Percentiles rank a stretch among this genome's conserved stretches.
Evolutionary conservation across 768 basidiomycete genomes (phyloP).

Genomic region (Termitomyces sp.): DNA sequence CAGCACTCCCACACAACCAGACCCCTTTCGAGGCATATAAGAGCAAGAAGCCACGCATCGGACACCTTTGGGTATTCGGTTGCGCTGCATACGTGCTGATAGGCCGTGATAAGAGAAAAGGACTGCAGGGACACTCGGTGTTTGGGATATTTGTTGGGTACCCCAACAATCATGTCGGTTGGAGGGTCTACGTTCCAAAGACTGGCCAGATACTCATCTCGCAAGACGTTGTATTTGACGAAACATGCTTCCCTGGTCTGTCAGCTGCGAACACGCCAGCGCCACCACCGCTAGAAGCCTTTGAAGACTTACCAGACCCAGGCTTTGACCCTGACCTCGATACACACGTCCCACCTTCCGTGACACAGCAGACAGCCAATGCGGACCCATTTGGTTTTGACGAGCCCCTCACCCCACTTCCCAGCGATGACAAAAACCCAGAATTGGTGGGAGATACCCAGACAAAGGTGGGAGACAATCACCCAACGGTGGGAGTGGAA

Average conservation of each 20-base stretch:
- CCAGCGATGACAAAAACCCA: no score
- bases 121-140: conserved; percentile 15
- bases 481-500: no score
- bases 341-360: rapidly evolving
- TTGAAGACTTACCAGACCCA: no score
- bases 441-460: no score
- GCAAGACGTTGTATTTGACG: conserved; percentile 23
- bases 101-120: conserved; percentile 22
- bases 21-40: background rate
- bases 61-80: conserved; percentile 26
- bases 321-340: no score
- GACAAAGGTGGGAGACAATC: no score
- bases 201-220: conserved; percentile 16
- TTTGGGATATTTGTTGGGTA: conserved; percentile 28
- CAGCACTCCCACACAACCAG: background rate
- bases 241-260: conserved; percentile 19
- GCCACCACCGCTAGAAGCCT: no score
- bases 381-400: no score
- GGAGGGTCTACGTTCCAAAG: conserved; percentile 22
- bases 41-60: background rate
- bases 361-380: no score
- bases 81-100: conserved; percentile 28
- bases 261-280: background rate
- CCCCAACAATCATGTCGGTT: conserved; percentile 16
- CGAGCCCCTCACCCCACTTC: no score